Base-by-base conservation (phyloP, 495 filamentous ascomycete species). In the Xylaria curta region DNA sequence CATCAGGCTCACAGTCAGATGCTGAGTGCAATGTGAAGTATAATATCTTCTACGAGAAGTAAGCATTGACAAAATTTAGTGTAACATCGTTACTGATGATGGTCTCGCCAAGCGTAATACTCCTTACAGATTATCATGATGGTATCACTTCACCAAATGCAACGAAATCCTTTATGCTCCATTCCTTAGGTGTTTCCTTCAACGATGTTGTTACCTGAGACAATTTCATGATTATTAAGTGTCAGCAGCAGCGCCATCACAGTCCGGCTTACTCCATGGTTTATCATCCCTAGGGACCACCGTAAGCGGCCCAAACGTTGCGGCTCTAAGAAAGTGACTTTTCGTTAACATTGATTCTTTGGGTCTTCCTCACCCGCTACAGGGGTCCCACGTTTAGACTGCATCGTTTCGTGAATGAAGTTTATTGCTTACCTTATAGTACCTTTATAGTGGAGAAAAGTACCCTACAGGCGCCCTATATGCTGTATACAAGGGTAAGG, bases 361-460 rank as follows among this genome's bases (percentile, higher is more conserved):
- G 12, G 38, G 24, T 26, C 10, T 21, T 54, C 10, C 26, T 15
- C 7, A 13, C 24, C 53, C 3, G 26, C 21, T 28, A 56, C 53
- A 56, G 15, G 53, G 53, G 53, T 56, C 26, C 53, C 53, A 56
- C 53, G 53, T 31, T 56, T 31, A 17, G 13, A 56, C 53, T 56
- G 21, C 53, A 28, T 56, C 26, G 26, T 56, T 9, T 42, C 3
- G 38, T 42, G 9, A 13, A 42, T 2, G 38, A 42, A 42, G 38
- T 10, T 42, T 42, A 13, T 42, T 12, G 38, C 38, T 42, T 42
- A 42, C n/a, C n/a, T n/a, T 12, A 3, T 42, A 42, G 9, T 12
- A 42, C 10, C 13, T 13, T 10, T 42, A 13, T 42, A 42, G 38
- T 42, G 38, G 38, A 42, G 38, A 42, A 13, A 38, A 42, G 38